These are phyloP conservation scores for Teratosphaeria zuluensis DNA, from an alignment of 2,329 filamentous ascomycete genomes.

Conservation along the genomic window DNA sequence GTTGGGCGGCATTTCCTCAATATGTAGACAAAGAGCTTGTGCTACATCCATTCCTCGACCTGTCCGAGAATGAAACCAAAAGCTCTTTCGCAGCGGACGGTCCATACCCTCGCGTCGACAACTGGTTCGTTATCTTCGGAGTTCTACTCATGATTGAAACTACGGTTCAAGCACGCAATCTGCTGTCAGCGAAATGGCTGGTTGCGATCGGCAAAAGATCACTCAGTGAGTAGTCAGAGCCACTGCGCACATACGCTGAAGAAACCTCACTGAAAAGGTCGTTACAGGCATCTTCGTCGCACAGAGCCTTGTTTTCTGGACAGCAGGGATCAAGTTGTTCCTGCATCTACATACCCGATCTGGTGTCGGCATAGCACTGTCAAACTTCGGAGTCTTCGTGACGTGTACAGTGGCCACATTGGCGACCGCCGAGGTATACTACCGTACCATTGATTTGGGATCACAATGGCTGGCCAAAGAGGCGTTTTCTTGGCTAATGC, in stretches of 20 bases:
- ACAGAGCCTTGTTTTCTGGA: constrained; percentile 21
- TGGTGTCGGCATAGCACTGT: constrained; percentile 7
- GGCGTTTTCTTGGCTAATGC: constrained; percentile 14
- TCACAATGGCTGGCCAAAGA: constrained; percentile 14
- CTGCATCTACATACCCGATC: constrained; percentile 11
- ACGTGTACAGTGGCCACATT: constrained; percentile 9
- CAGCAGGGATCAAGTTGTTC: constrained; percentile 21
- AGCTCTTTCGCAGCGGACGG: constrained; percentile 10
- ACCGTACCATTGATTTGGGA: constrained; percentile 16
- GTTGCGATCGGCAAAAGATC: constrained; percentile 18
- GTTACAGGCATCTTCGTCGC: constrained; percentile 18
- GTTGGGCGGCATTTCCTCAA: constrained; percentile 16
- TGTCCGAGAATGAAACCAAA: constrained; percentile 10
- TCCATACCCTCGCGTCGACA: constrained; percentile 19
- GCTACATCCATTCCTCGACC: constrained; percentile 19
- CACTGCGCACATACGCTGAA: neutral
- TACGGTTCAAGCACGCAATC: constrained; percentile 6
- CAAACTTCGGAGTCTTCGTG: constrained; percentile 19
- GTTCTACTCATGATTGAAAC: constrained; percentile 16
- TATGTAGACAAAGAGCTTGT: constrained; percentile 17
- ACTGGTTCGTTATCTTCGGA: constrained; percentile 21
- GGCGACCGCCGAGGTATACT: constrained; percentile 16
- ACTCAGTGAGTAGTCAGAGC: constrained; percentile 15
- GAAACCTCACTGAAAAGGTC: neutral
- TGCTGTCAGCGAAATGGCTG: constrained; percentile 16